These are phyloP conservation scores for Solanum appendiculatum DNA, from an alignment of 257 asterid species.

Conservation along the genomic window DNA sequence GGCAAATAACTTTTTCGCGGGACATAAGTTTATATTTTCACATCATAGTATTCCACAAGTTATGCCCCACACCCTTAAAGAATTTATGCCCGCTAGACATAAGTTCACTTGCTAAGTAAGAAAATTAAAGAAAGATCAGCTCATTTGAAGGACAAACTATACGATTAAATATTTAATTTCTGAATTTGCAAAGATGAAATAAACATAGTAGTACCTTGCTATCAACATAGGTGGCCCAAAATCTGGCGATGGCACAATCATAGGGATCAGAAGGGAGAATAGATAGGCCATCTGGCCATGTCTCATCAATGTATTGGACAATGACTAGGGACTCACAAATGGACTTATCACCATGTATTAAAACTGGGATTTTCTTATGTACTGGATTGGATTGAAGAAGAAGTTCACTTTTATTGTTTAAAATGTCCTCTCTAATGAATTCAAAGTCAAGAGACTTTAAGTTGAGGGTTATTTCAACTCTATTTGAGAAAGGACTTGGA, in stretches of 20 bases:
- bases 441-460: slow-evolving; percentile 11
- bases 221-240: slow-evolving; percentile 18
- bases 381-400: slow-evolving; percentile 35
- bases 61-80: too few relatives aligned
- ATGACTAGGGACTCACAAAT: slow-evolving; percentile 41
- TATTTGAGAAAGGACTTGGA: slow-evolving; percentile 13
- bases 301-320: slow-evolving; percentile 33
- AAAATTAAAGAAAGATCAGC: neutral
- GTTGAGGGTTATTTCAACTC: slow-evolving; percentile 14
- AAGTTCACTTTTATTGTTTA: slow-evolving; percentile 24
- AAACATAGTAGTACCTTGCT: neutral
- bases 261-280: slow-evolving; percentile 28
- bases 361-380: slow-evolving; percentile 47
- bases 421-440: neutral
- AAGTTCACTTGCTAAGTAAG: too few relatives aligned
- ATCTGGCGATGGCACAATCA: slow-evolving; percentile 32
- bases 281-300: slow-evolving; percentile 22
- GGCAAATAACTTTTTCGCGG: neutral
- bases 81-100: neutral
- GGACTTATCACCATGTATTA: slow-evolving; percentile 11
- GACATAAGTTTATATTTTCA: neutral
- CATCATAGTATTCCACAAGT: neutral
- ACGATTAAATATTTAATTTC: too few relatives aligned
- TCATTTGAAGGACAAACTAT: neutral
- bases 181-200: neutral